Conservation (phyloP, 176 grass and related monocot genomes). For the Bothriochloa decipiens region DNA sequence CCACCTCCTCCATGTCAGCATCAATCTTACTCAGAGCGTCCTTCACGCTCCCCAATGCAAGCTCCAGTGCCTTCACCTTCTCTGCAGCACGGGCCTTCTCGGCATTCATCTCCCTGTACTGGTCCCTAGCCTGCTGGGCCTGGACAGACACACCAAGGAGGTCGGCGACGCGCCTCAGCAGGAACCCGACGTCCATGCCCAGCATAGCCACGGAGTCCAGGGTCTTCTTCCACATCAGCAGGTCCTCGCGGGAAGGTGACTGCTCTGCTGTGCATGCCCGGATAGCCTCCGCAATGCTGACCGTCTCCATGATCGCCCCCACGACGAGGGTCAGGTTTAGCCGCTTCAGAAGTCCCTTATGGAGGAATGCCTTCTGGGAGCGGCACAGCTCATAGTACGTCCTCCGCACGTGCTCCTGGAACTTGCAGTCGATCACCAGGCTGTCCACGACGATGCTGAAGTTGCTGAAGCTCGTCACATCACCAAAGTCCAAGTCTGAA, state of each 20-base stretch:
- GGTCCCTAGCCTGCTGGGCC: not conserved
- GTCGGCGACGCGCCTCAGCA: constrained; percentile 17
- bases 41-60: constrained; percentile 34
- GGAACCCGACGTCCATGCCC: constrained; percentile 46
- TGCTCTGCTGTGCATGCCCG: not conserved
- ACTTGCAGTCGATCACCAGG: constrained; percentile 48
- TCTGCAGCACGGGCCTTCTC: not conserved
- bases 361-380: constrained; percentile 45
- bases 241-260: not conserved
- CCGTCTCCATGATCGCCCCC: constrained; percentile 55
- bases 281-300: constrained; percentile 42
- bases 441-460: constrained; percentile 46
- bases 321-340: constrained; percentile 30
- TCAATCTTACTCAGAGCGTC: constrained; percentile 32
- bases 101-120: constrained; percentile 20
- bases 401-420: constrained; percentile 17
- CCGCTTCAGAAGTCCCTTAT: constrained; percentile 41
- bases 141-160: constrained; percentile 13
- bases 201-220: constrained; percentile 43
- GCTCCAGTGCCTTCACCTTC: constrained; percentile 40
- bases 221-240: constrained; percentile 52
- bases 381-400: constrained; percentile 51
- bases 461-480: constrained; percentile 9
- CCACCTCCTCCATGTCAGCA: constrained; percentile 42
- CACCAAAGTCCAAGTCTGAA: constrained; percentile 15